phyloP scores from a whole-genome alignment of 83 land plant genomes.

The Thuja plicata region DNA sequence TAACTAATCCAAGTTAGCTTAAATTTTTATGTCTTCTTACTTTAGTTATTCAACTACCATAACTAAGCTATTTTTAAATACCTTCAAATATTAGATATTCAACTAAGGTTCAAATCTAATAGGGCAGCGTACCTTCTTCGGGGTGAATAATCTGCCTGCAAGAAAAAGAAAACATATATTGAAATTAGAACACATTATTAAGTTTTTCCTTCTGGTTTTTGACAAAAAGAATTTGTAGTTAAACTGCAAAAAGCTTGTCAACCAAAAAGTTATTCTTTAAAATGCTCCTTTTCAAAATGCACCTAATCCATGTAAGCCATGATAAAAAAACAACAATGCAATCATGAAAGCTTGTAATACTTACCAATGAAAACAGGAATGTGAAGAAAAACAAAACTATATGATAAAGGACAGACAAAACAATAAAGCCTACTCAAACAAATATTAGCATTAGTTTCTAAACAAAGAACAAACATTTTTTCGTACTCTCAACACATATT shows the following conservation, averaged over 20 bases:
- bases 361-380: not conserved
- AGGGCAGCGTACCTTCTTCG: constrained; percentile 5
- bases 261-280: not conserved
- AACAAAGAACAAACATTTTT: not conserved
- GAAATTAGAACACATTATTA: not conserved
- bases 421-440: not conserved
- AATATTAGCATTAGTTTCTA: no score
- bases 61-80: not conserved
- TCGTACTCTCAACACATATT: not conserved
- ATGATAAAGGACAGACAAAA: not conserved
- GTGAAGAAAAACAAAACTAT: not conserved
- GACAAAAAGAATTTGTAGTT: not conserved
- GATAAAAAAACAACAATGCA: not conserved
- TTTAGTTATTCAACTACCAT: not conserved
- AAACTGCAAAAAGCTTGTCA: not conserved
- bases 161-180: not conserved
- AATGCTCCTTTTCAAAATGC: not conserved
- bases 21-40: no score
- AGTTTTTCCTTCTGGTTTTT: not conserved
- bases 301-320: not conserved
- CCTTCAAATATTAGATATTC: not conserved
- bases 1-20: no score
- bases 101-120: not conserved
- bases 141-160: not conserved
- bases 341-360: not conserved